phyloP scores from a whole-genome alignment of 2,329 filamentous ascomycete species.

The Cladosporium sp. region DNA sequence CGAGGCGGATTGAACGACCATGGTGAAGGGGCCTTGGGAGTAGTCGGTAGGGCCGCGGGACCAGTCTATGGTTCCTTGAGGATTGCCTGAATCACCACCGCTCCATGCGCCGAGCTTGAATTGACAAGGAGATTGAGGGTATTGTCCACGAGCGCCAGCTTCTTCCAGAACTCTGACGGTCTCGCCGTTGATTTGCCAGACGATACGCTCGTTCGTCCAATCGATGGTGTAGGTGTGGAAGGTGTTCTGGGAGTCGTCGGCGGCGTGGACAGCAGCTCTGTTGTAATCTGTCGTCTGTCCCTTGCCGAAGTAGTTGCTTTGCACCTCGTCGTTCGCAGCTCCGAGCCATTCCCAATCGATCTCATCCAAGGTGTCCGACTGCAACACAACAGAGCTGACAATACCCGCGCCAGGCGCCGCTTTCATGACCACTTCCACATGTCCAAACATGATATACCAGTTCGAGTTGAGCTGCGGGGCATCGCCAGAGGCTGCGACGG shows the following conservation, averaged over 20 bases:
- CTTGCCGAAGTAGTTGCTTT: conserved; percentile 97
- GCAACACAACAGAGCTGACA: conserved; percentile 84
- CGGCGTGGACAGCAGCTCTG: conserved; percentile 74
- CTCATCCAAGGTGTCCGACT: conserved; percentile 90
- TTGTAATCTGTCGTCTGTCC: conserved; percentile 82
- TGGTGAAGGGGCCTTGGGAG: conserved; percentile 74
- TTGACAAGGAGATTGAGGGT: conserved; percentile 94
- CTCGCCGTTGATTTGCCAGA: conserved; percentile 79
- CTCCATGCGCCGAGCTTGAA: conserved; percentile 90
- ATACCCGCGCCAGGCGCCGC: conserved; percentile 86
- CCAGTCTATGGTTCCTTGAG: conserved; percentile 82
- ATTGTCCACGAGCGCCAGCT: conserved; percentile 68
- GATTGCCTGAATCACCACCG: conserved; percentile 78
- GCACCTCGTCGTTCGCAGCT: conserved; percentile 69
- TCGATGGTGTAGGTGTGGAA: conserved; percentile 89
- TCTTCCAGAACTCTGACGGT: conserved; percentile 72
- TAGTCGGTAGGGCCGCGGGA: conserved; percentile 84
- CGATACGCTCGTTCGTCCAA: conserved; percentile 80
- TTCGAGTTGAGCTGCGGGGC: conserved; percentile 80
- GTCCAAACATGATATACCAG: conserved; percentile 99
- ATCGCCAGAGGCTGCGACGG: conserved; percentile 72
- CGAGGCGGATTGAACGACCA: conserved; percentile 72
- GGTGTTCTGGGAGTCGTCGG: conserved; percentile 62
- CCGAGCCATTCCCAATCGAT: conserved; percentile 98
- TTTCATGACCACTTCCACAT: conserved; percentile 79